A percentile compares a stretch with the other conserved stretches of the same genome.
These are phyloP conservation scores for Monilinia fructicola DNA, from an alignment of 2,329 filamentous ascomycete genomes.

Conservation along the genomic window DNA sequence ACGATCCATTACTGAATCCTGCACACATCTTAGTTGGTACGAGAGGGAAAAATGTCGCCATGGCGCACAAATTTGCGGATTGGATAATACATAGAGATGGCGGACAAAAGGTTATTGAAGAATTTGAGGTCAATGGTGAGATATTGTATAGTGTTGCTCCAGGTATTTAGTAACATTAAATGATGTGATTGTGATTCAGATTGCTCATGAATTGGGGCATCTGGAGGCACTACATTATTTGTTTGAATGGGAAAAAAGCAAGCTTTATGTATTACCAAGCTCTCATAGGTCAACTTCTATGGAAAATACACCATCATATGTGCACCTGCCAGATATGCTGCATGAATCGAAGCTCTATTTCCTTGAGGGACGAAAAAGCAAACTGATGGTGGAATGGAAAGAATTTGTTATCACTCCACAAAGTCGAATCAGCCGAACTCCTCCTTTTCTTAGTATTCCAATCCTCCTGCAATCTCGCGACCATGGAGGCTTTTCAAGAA, in stretches of 20 bases:
- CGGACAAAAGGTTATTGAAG: constrained; percentile 43
- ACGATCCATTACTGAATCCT: constrained; percentile 46
- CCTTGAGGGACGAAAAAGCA: background rate
- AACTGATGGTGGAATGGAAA: too few relatives aligned
- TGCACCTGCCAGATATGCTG: too few relatives aligned
- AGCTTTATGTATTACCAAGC: too few relatives aligned
- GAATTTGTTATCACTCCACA: background rate
- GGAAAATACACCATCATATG: too few relatives aligned
- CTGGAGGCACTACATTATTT: background rate
- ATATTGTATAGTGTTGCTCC: constrained; percentile 44
- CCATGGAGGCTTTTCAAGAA: too few relatives aligned
- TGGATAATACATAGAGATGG: constrained; percentile 43
- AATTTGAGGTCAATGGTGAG: constrained; percentile 43
- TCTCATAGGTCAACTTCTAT: too few relatives aligned
- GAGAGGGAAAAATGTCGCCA: constrained; percentile 40
- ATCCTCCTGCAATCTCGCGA: background rate
- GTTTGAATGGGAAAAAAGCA: too few relatives aligned
- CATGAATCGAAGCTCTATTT: background rate
- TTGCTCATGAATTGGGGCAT: background rate
- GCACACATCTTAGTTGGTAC: constrained; percentile 45
- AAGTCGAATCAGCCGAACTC: background rate
- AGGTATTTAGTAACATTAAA: background rate
- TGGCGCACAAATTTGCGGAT: constrained; percentile 43
- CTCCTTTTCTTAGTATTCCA: too few relatives aligned
- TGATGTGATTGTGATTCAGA: too few relatives aligned